A percentile compares a stretch with the other conserved stretches of the same genome.
Evolutionary conservation across 306 rosid genomes (phyloP).

Genomic region (Spatholobus suberectus): DNA sequence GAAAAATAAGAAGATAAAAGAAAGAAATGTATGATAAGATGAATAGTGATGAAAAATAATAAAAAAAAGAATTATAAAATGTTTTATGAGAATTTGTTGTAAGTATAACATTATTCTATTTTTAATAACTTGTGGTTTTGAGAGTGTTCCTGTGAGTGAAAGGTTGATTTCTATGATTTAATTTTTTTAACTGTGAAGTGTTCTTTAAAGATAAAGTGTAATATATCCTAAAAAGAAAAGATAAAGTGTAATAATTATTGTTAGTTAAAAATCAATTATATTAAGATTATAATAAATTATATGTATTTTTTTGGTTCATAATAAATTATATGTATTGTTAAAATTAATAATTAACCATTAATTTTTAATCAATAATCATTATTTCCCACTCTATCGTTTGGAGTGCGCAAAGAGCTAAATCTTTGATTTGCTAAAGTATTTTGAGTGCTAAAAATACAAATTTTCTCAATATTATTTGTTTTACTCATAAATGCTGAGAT

Average conservation of each 20-base stretch:
- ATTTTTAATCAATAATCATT: too few species aligned
- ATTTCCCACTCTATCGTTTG: too few species aligned
- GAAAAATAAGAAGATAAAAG: neutral
- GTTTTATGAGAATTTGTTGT: neutral
- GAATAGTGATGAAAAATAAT: neutral
- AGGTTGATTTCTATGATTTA: neutral
- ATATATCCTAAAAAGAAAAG: too few species aligned
- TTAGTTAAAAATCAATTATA: neutral
- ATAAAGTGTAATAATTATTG: neutral
- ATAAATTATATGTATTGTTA: neutral
- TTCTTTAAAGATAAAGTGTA: neutral
- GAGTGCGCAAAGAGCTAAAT: too few species aligned
- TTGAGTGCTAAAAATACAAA: too few species aligned
- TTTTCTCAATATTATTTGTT: too few species aligned
- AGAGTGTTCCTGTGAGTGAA: neutral
- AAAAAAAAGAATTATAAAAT: neutral
- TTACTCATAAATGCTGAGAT: too few species aligned
- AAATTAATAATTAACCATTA: too few species aligned
- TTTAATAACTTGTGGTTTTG: neutral
- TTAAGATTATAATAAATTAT: neutral
- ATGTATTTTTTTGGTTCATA: neutral
- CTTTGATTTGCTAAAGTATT: too few species aligned
- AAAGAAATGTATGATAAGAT: neutral
- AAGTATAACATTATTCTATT: neutral
- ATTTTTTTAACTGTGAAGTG: neutral